These are phyloP conservation scores for Arthrobotrys iridis DNA, from an alignment of 2,329 filamentous ascomycete genomes.

Conservation along the genomic window DNA sequence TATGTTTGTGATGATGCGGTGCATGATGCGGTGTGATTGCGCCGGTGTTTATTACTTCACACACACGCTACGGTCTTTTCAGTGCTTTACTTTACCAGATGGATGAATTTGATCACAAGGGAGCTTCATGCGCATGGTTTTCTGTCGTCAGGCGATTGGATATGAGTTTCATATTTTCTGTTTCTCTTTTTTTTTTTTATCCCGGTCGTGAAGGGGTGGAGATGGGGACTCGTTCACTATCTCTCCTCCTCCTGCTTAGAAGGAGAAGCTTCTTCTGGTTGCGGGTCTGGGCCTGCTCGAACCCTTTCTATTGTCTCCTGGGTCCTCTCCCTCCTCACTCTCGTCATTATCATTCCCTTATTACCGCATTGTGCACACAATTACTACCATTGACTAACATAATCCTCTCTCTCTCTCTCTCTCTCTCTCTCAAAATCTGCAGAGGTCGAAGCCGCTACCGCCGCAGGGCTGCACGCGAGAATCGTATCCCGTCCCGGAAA, in stretches of 20 bases:
- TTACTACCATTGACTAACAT: too few species aligned
- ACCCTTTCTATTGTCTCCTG: too few species aligned
- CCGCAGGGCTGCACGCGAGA: constrained; percentile 71
- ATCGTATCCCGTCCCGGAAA: constrained; percentile 77
- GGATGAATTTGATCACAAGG: not conserved
- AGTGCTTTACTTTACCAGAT: not conserved
- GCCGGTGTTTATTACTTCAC: not conserved
- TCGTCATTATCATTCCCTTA: too few species aligned
- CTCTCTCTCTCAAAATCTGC: not conserved
- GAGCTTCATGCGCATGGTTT: constrained; percentile 2
- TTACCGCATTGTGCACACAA: too few species aligned
- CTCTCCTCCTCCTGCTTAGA: too few species aligned
- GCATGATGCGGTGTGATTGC: constrained; percentile 9
- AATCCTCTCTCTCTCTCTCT: too few species aligned
- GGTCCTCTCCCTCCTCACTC: too few species aligned
- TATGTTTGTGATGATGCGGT: not conserved
- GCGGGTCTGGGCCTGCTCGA: too few species aligned
- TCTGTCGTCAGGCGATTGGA: constrained; percentile 5
- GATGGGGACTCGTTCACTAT: too few species aligned
- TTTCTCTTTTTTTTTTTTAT: not conserved
- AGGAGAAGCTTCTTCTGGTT: too few species aligned
- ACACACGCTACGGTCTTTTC: too few species aligned
- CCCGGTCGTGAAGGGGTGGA: not conserved
- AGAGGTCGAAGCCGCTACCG: constrained; percentile 72
- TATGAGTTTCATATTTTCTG: not conserved